These are phyloP conservation scores for Pichia sp. DNA, from an alignment of 1,139 yeast species.

Conservation along the genomic window DNA sequence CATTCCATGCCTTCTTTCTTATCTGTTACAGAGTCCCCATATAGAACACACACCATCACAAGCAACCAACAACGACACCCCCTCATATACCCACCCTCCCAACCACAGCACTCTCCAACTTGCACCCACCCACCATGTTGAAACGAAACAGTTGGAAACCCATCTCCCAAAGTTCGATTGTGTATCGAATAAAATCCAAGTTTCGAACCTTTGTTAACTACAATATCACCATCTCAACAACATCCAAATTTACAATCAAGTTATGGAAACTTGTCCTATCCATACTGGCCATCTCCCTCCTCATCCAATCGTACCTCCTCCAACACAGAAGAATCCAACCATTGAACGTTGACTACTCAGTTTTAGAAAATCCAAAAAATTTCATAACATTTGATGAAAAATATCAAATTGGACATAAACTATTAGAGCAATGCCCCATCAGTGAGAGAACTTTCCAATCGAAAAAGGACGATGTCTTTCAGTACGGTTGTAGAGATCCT, in stretches of 20 bases:
- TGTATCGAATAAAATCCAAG: conserved; percentile 4
- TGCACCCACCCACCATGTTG: too few species aligned
- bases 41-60: too few species aligned
- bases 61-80: too few species aligned
- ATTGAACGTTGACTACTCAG: conserved; percentile 4
- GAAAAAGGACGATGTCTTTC: conserved; percentile 43
- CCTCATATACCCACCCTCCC: too few species aligned
- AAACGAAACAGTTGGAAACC: conserved; percentile 1
- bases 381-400: conserved; percentile 16
- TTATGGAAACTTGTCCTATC: conserved; percentile 2
- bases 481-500: conserved; percentile 49
- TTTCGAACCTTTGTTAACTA: background rate
- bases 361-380: background rate
- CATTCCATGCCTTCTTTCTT: too few species aligned
- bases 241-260: background rate
- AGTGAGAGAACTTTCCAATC: conserved; percentile 36
- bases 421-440: conserved; percentile 28
- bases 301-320: background rate
- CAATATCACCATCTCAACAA: background rate
- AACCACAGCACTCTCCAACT: too few species aligned
- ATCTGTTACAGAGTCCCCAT: too few species aligned
- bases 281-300: background rate
- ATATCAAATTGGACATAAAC: conserved; percentile 13
- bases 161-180: background rate
- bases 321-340: conserved; percentile 2